Percentiles rank a stretch among this genome's conserved stretches.
Evolutionary conservation across 306 rosid genomes (phyloP).

Genomic region (Notholithocarpus densiflorus): DNA sequence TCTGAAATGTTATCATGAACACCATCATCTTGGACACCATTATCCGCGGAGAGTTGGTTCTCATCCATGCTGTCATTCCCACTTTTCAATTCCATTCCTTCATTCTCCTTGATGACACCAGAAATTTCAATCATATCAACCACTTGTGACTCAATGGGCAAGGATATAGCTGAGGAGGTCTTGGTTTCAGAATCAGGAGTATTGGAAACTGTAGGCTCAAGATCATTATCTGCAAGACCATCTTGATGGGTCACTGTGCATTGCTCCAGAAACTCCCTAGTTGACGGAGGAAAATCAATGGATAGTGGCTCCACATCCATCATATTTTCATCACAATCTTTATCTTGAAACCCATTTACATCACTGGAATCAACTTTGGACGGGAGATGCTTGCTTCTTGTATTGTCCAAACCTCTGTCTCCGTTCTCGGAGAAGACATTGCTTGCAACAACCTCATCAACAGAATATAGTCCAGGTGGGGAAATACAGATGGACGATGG

Average conservation of each 20-base stretch:
- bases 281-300: conserved; percentile 25
- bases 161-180: conserved; percentile 7
- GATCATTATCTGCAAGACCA: conserved; percentile 14
- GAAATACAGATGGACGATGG: conserved; percentile 54
- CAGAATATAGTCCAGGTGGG: conserved; percentile 45
- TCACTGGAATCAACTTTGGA: conserved; percentile 22
- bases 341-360: conserved; percentile 19
- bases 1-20: neutral
- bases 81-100: conserved; percentile 13
- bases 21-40: neutral
- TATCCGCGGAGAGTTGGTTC: neutral
- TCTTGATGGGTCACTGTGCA: conserved; percentile 32
- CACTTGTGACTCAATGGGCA: conserved; percentile 21
- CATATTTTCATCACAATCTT: conserved; percentile 20
- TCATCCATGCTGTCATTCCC: neutral
- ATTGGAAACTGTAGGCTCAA: conserved; percentile 10
- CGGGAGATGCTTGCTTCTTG: conserved; percentile 31
- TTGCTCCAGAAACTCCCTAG: conserved; percentile 31
- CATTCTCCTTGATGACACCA: conserved; percentile 20
- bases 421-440: conserved; percentile 13
- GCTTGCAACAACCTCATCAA: conserved; percentile 48
- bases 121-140: conserved; percentile 24
- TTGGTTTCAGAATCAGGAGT: conserved; percentile 19
- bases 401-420: conserved; percentile 12
- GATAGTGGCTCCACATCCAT: conserved; percentile 37